phyloP scores from a whole-genome alignment of 805 yeast species.

The Pichia scutulata region DNA sequence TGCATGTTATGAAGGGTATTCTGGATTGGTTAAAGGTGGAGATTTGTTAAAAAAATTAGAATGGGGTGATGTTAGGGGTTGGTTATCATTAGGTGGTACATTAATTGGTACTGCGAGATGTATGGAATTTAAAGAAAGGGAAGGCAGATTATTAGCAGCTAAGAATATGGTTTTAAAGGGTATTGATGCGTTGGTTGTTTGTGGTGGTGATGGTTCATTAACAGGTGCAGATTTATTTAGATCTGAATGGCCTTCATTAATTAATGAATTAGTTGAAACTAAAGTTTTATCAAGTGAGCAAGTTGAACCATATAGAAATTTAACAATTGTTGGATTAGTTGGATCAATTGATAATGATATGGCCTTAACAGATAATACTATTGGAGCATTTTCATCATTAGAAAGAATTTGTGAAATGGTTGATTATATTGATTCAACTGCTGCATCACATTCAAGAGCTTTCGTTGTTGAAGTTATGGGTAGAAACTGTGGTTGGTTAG shows the following conservation, averaged over 20 bases:
- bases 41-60: conserved; percentile 61
- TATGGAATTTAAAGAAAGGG: conserved; percentile 72
- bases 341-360: conserved; percentile 98
- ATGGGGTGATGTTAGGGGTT: conserved; percentile 96
- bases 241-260: conserved; percentile 86
- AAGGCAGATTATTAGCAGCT: conserved; percentile 79
- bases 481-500: conserved; percentile 98
- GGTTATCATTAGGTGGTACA: conserved; percentile 90
- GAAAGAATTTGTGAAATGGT: conserved; percentile 90
- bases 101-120: conserved; percentile 95
- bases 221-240: conserved; percentile 97
- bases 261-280: conserved; percentile 57
- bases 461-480: conserved; percentile 99
- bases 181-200: conserved; percentile 89
- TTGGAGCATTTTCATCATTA: conserved; percentile 91
- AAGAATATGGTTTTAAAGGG: conserved; percentile 79
- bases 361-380: conserved; percentile 94
- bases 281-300: conserved; percentile 52
- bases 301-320: conserved; percentile 53
- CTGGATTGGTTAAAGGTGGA: conserved; percentile 88
- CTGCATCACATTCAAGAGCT: conserved; percentile 94
- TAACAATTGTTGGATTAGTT: conserved; percentile 88
- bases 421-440: conserved; percentile 96
- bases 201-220: conserved; percentile 98
- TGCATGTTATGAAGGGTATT: conserved; percentile 91